Base-by-base conservation (phyloP, 371 early-diverging fungal genomes). In the Rhizopus stolonifer region DNA sequence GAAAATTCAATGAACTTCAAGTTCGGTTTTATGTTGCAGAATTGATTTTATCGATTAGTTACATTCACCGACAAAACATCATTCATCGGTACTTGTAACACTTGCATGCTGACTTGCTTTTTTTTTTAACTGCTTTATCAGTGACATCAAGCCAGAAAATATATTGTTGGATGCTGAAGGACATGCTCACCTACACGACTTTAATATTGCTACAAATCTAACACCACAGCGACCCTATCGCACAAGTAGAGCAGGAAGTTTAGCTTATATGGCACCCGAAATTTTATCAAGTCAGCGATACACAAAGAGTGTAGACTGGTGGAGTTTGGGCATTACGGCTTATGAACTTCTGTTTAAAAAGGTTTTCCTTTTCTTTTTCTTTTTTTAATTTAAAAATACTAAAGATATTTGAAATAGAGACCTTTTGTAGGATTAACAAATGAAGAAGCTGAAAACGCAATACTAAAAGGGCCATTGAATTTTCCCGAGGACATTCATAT, bases 111-210 rank as follows among this genome's bases (percentile, higher is more conserved):
- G 29, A 29, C 18, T 29, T 29, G 11, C 29, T n/a, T n/a, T 29
- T 29, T 29, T n/a, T 25, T 29, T 4, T 29, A 29, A 29, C 6
- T 29, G 29, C 29, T 9, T 29, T 29, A 29, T 29, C 11, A 81
- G 94, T 29, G 99, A 98, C 72, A 88, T 98, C 59, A 98, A 98
- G 60, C 99, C 99, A 0, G 99, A 98, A 65, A 98, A 98, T 69
- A 88, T 98, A 52, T 74, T 98, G 52, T 88, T 85, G n/a, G 92
- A 93, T 53, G 81, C 76, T 25, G 68, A 80, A 24, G 95, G 95
- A 26, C 92, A 94, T 54, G 87, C 85, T 4, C 90, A 91, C 53
- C 67, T 94, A 36, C 87, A 90, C 1, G 95, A 95, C 65, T 95
- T 95, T 56, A 91, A 91, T 61, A 84, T 90, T 66, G 91, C 90